Conservation (phyloP, 1,139 yeast species). For the Hanseniaspora sp. region DNA sequence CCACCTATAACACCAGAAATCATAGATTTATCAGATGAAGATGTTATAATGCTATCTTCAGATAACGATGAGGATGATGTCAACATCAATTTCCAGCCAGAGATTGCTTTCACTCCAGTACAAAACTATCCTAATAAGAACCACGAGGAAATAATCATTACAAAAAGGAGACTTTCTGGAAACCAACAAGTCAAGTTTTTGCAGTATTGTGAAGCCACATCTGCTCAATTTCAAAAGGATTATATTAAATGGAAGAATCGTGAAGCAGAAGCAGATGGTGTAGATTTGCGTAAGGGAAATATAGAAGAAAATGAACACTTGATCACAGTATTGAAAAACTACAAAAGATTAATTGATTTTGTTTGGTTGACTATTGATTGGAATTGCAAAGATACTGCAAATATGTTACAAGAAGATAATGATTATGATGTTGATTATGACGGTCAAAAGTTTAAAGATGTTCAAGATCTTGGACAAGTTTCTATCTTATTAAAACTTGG, state of each 20-base stretch:
- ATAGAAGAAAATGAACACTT: slow-evolving; percentile 28
- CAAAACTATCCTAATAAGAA: slow-evolving; percentile 4
- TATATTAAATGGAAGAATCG: slow-evolving; percentile 38
- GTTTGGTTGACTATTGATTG: slow-evolving; percentile 47
- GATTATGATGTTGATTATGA: slow-evolving; percentile 18
- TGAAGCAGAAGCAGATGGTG: slow-evolving; percentile 24
- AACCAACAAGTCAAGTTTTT: slow-evolving; percentile 53
- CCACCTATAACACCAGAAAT: slow-evolving; percentile 21
- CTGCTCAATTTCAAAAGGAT: slow-evolving; percentile 49
- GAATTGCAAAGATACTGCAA: slow-evolving; percentile 29
- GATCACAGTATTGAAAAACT: slow-evolving; percentile 36
- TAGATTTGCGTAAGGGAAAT: slow-evolving; percentile 34
- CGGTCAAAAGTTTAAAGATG: slow-evolving; percentile 4
- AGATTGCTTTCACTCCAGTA: slow-evolving; percentile 9
- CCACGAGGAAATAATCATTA: background rate
- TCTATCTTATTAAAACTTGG: slow-evolving; percentile 51
- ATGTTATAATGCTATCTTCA: background rate
- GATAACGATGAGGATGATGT: slow-evolving; percentile 2
- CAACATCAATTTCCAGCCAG: slow-evolving; percentile 3
- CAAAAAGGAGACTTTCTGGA: slow-evolving; percentile 14
- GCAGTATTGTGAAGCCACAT: slow-evolving; percentile 48
- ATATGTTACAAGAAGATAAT: slow-evolving; percentile 22
- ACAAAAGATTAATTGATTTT: slow-evolving; percentile 40
- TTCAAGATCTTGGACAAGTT: slow-evolving; percentile 43
- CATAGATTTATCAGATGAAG: slow-evolving; percentile 25